These are phyloP conservation scores for Clavispora vitiphila DNA, from an alignment of 805 yeast species.

Conservation along the genomic window DNA sequence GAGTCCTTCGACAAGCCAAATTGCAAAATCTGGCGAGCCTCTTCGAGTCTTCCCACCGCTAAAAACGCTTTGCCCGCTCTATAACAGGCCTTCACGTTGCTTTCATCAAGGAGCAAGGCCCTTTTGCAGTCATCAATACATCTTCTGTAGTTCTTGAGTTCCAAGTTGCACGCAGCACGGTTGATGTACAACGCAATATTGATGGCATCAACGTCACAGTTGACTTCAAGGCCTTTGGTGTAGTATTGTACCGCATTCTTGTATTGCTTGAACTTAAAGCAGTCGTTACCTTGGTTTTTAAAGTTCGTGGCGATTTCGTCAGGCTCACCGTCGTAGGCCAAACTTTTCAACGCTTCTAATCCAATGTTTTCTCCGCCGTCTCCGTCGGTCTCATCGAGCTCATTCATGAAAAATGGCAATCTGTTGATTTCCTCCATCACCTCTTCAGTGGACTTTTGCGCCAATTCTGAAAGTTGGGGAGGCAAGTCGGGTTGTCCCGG, in stretches of 20 bases:
- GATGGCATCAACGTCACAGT: conserved; percentile 51
- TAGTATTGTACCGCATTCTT: conserved; percentile 74
- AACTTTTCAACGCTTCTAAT: conserved; percentile 83
- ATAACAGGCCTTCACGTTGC: conserved; percentile 77
- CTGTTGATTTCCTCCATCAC: conserved; percentile 73
- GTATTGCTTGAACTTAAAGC: conserved; percentile 66
- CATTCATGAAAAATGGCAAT: conserved; percentile 92
- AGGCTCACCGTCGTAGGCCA: conserved; percentile 95
- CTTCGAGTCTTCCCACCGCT: conserved; percentile 62
- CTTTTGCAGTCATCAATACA: conserved; percentile 83
- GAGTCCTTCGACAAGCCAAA: conserved; percentile 64
- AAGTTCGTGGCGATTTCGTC: conserved; percentile 86
- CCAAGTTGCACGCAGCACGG: conserved; percentile 89
- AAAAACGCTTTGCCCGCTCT: conserved; percentile 80
- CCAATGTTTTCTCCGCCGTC: conserved; percentile 69
- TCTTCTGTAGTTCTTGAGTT: conserved; percentile 74
- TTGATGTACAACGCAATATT: conserved; percentile 66
- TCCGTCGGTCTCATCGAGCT: conserved; percentile 71
- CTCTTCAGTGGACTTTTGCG: conserved; percentile 67
- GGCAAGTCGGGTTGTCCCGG: conserved; percentile 71
- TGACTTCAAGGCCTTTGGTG: conserved; percentile 71
- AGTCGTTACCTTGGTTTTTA: conserved; percentile 89
- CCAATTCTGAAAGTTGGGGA: conserved; percentile 67
- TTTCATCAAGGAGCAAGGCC: conserved; percentile 61
- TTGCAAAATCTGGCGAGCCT: conserved; percentile 59